Conservation (phyloP, 495 filamentous ascomycete genomes). For the Recurvomyces mirabilis region DNA sequence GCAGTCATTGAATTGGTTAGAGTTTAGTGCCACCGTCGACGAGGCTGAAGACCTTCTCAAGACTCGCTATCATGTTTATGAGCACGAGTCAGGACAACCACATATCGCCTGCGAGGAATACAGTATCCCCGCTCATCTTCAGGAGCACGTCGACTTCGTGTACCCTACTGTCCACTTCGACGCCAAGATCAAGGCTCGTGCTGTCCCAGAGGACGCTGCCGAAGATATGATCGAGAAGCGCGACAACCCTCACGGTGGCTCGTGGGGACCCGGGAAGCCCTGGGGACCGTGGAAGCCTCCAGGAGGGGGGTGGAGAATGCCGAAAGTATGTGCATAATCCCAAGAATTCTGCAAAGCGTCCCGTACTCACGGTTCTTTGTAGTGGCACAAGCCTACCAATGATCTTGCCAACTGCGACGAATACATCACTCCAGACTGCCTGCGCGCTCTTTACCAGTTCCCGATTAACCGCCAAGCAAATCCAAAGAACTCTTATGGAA, state of each 20-base stretch:
- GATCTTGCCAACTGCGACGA: constrained; percentile 32
- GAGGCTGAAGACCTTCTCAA: constrained; percentile 22
- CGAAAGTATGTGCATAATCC: no score
- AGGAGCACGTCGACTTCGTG: constrained; percentile 29
- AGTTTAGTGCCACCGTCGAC: constrained; percentile 19
- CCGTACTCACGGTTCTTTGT: no score
- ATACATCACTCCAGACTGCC: constrained; percentile 43
- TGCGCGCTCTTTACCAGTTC: constrained; percentile 44
- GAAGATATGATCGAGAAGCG: constrained; percentile 13
- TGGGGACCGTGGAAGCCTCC: constrained; percentile 15
- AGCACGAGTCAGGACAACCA: constrained; percentile 13
- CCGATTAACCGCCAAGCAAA: constrained; percentile 31
- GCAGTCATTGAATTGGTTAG: constrained; percentile 10
- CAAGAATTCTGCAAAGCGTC: no score
- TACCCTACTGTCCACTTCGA: constrained; percentile 30
- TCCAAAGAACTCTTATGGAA: constrained; percentile 38
- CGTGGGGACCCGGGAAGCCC: constrained; percentile 6
- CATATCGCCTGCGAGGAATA: constrained; percentile 22
- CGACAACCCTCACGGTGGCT: background rate
- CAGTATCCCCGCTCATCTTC: constrained; percentile 23
- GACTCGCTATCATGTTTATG: constrained; percentile 20
- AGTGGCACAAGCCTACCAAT: constrained; percentile 13
- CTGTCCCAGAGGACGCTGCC: constrained; percentile 1
- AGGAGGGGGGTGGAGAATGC: constrained; percentile 15
- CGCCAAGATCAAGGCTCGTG: constrained; percentile 19